Base-by-base conservation (phyloP, 805 yeast genomes). In the Teunomyces funiuensis region DNA sequence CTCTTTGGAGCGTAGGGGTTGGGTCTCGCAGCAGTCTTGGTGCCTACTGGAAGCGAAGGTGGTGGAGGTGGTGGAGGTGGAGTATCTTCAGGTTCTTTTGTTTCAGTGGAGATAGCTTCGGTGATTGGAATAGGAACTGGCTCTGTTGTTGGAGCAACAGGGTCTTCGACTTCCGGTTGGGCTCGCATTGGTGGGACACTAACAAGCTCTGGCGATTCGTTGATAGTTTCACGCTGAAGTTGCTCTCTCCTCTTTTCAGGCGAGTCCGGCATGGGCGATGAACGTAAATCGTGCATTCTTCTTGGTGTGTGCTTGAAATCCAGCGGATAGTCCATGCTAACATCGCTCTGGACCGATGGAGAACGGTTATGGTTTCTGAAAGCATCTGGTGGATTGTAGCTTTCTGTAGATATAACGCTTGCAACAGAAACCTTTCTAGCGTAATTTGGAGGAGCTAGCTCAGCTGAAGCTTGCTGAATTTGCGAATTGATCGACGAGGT, bases 1-100 rank as follows among this genome's bases (percentile, higher is more conserved):
- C 48, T 28, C 6, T 54, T 58, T 16, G 73, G 73, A 6, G 73
- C 73, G 45, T 68, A 69, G 4, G 73, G 73, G 40, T 68, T 68
- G 10, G 41, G 44, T 30, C 46, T 45, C 2, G 45, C 26, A n/a
- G 46, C 37, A 17, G 31, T 31, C 36, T 27, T 42, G 26, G 14
- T 33, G 11, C 41, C 33, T 11, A 38, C 36, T 6, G 33, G 29
- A 15, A 49, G 25, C 26, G 51, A 44, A 11, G 53, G 48, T 18
- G 58, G 54, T 23, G 52, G 50, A 15, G 55, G 47, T 14, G 40
- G 38, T 5, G 26, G 26, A 25, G 14, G 10, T 9, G 42, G 19
- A n/a, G 26, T 33, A 6, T 9, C 28, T 3, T 20, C 18, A 23
- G 8, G 13, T 6, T 13, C 28, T 6, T 34, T 22, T 6, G 27